Conservation (phyloP, 495 filamentous ascomycete genomes). For the Aspergillus bridgeri region DNA sequence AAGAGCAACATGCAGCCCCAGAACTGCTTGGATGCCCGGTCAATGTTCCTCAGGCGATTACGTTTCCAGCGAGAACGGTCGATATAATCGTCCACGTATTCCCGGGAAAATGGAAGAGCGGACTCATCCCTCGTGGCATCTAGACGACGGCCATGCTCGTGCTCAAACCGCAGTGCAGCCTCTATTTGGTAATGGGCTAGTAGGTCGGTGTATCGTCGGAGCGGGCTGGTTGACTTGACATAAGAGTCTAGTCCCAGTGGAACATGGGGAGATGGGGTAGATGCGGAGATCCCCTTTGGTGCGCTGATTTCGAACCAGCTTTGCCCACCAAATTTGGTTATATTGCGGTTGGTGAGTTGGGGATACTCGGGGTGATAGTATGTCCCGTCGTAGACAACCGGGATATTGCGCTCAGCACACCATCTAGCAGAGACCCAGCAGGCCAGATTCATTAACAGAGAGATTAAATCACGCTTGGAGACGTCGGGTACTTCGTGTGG, state of each 20-base stretch:
- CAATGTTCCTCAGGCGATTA: slow-evolving; percentile 32
- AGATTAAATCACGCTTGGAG: slow-evolving; percentile 46
- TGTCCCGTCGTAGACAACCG: slow-evolving; percentile 71
- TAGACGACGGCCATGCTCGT: slow-evolving; percentile 49
- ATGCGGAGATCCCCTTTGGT: slow-evolving; percentile 50
- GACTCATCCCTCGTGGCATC: slow-evolving; percentile 34
- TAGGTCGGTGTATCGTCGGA: slow-evolving; percentile 80
- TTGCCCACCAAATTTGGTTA: slow-evolving; percentile 31
- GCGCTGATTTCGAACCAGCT: slow-evolving; percentile 30
- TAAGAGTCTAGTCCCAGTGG: slow-evolving; percentile 67
- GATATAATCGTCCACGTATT: slow-evolving; percentile 50
- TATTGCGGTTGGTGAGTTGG: slow-evolving; percentile 34
- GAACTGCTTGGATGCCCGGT: slow-evolving; percentile 39
- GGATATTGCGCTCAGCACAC: slow-evolving; percentile 71
- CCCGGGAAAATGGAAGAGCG: slow-evolving; percentile 62
- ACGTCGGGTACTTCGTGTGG: slow-evolving; percentile 39
- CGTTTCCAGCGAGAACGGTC: slow-evolving; percentile 28
- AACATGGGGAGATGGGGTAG: slow-evolving; percentile 51
- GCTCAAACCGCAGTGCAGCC: slow-evolving; percentile 70
- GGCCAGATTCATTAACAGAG: slow-evolving; percentile 73
- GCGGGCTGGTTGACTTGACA: slow-evolving; percentile 76
- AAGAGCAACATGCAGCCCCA: slow-evolving; percentile 71
- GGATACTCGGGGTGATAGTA: slow-evolving; percentile 56
- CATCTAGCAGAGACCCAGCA: slow-evolving; percentile 70
- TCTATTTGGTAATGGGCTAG: slow-evolving; percentile 92